These are phyloP conservation scores for Austroboletus novae-zelandiae DNA, from an alignment of 1,284 basidiomycete genomes.

Conservation along the genomic window DNA sequence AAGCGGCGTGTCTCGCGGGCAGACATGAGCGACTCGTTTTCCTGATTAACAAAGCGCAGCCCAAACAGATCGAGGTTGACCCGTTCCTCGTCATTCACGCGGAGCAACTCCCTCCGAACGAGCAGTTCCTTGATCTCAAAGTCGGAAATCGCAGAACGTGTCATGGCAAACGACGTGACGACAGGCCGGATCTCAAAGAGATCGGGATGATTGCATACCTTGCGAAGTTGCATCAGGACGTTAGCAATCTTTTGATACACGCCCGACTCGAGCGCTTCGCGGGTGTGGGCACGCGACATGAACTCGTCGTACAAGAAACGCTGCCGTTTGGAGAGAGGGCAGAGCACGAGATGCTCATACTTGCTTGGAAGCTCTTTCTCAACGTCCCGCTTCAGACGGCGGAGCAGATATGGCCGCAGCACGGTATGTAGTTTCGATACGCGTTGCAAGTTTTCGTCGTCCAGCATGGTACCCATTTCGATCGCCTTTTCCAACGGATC, in stretches of 20 bases:
- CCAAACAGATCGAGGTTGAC: slow-evolving; percentile 69
- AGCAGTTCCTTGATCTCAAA: slow-evolving; percentile 90
- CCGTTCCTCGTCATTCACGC: slow-evolving; percentile 43
- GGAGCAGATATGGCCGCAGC: slow-evolving; percentile 90
- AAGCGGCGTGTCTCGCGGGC: slow-evolving; percentile 55
- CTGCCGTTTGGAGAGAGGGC: slow-evolving; percentile 91
- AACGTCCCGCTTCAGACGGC: slow-evolving; percentile 93
- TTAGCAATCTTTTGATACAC: slow-evolving; percentile 92
- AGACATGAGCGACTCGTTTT: slow-evolving; percentile 52
- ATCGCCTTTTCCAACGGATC: slow-evolving; percentile 94
- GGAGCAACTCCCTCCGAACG: slow-evolving; percentile 68
- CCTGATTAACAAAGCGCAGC: slow-evolving; percentile 57
- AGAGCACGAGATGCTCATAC: slow-evolving; percentile 91
- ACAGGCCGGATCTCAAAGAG: slow-evolving; percentile 95
- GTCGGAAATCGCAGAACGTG: slow-evolving; percentile 75
- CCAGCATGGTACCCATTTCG: slow-evolving; percentile 76
- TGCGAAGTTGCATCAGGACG: slow-evolving; percentile 94
- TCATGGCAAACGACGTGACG: slow-evolving; percentile 89
- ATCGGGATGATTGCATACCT: slow-evolving; percentile 96
- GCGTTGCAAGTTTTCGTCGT: slow-evolving; percentile 85
- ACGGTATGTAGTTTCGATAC: slow-evolving; percentile 91
- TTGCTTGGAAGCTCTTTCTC: slow-evolving; percentile 96
- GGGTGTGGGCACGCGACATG: slow-evolving; percentile 90
- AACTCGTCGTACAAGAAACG: slow-evolving; percentile 98
- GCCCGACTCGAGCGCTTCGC: slow-evolving; percentile 83